Conservation (phyloP, 108 stramenopile species). For the Cylindrotheca closterium region DNA sequence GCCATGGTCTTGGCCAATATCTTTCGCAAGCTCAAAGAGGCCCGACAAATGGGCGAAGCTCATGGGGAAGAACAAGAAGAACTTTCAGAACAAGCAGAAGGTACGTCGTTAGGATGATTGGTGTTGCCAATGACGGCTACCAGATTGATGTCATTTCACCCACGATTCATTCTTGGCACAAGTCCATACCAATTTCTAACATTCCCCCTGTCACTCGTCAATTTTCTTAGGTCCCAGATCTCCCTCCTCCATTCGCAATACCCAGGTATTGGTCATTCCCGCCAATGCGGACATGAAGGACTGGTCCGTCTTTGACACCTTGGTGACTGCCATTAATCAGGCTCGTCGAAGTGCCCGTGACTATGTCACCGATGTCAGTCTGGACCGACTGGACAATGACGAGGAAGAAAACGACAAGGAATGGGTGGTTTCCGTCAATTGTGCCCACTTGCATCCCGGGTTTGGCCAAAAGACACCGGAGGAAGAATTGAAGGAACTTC, state of each 20-base stretch:
- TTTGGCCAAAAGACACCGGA: conserved; percentile 65
- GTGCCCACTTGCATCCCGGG: conserved; percentile 81
- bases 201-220: neutral
- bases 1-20: conserved; percentile 58
- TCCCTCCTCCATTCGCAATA: conserved; percentile 57
- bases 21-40: conserved; percentile 75
- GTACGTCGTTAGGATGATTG: neutral
- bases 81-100: conserved; percentile 9
- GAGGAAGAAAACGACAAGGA: neutral
- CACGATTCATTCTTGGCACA: too few species aligned
- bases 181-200: too few species aligned
- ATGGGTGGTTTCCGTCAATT: conserved; percentile 64
- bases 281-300: conserved; percentile 43
- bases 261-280: conserved; percentile 78
- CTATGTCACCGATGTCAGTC: conserved; percentile 51
- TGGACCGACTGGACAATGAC: conserved; percentile 34
- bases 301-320: conserved; percentile 56
- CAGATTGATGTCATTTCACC: too few species aligned
- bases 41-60: conserved; percentile 62
- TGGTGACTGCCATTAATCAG: conserved; percentile 63
- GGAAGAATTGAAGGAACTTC: conserved; percentile 55
- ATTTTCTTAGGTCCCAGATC: neutral
- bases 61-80: conserved; percentile 56
- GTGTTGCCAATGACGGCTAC: too few species aligned
- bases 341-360: conserved; percentile 71